These are phyloP conservation scores for Alternaria longipes DNA, from an alignment of 2,329 filamentous ascomycete species.

Conservation along the genomic window DNA sequence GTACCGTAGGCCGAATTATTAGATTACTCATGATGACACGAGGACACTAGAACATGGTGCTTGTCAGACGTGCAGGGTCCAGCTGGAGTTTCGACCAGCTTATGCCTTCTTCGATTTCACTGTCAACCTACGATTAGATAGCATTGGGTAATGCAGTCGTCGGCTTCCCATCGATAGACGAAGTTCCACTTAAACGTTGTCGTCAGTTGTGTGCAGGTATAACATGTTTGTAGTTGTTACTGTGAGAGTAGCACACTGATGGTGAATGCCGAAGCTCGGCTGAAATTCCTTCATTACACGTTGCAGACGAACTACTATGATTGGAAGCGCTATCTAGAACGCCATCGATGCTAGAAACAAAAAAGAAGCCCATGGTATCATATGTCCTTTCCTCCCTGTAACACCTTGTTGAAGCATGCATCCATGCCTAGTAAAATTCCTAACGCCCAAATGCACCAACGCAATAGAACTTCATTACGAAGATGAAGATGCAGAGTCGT, in stretches of 20 bases:
- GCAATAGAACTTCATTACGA: slow-evolving; percentile 22
- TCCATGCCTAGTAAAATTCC: not conserved
- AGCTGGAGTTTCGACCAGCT: not conserved
- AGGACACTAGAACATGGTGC: not conserved
- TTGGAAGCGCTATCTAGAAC: slow-evolving; percentile 7
- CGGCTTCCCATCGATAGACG: not conserved
- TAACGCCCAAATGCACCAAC: slow-evolving; percentile 1
- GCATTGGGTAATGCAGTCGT: not conserved
- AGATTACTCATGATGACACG: not conserved
- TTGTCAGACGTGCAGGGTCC: not conserved
- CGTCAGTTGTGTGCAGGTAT: not conserved
- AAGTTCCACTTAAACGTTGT: not conserved
- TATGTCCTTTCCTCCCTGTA: slow-evolving; percentile 6
- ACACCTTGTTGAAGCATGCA: not conserved
- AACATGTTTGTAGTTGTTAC: not conserved
- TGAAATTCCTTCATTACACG: not conserved
- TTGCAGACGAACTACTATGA: slow-evolving; percentile 1
- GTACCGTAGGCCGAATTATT: slow-evolving; percentile 21
- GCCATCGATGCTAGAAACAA: slow-evolving; percentile 5
- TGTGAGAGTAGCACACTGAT: not conserved
- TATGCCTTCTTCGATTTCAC: not conserved
- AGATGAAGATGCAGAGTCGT: slow-evolving; percentile 42
- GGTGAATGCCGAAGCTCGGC: not conserved
- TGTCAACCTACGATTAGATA: not conserved
- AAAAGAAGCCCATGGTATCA: slow-evolving; percentile 20